Conservation (phyloP, 352 stramenopile species). For the Globisporangium nunn region DNA sequence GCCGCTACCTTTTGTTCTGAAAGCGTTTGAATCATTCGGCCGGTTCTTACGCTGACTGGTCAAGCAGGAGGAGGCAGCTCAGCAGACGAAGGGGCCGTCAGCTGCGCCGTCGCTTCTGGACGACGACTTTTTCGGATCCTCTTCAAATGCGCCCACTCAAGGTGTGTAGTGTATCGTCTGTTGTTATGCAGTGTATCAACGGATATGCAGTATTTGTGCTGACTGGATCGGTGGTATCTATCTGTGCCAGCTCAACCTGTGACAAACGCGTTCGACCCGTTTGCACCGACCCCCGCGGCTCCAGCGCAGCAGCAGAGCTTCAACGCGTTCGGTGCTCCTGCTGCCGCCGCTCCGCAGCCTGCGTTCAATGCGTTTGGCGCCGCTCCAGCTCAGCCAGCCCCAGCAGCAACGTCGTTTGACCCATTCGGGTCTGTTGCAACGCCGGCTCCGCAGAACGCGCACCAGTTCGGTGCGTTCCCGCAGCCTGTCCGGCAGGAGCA, state of each 20-base stretch:
- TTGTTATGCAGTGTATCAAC: background rate
- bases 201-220: constrained; percentile 3
- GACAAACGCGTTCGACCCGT: constrained; percentile 61
- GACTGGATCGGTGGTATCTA: background rate
- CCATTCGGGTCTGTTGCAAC: constrained; percentile 38
- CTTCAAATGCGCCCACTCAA: constrained; percentile 24
- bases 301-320: constrained; percentile 26
- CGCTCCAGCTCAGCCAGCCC: constrained; percentile 29
- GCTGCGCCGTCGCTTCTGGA: constrained; percentile 65
- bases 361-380: constrained; percentile 51
- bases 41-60: constrained; percentile 3
- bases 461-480: constrained; percentile 40
- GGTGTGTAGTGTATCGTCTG: constrained; percentile 9
- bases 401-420: constrained; percentile 43
- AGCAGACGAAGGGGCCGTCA: constrained; percentile 46
- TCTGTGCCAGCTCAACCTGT: constrained; percentile 14
- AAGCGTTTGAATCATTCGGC: background rate
- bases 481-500: constrained; percentile 33
- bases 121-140: constrained; percentile 62
- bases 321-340: constrained; percentile 30
- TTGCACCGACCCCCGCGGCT: constrained; percentile 30
- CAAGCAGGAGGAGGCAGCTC: constrained; percentile 24
- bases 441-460: constrained; percentile 16
- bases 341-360: constrained; percentile 23
- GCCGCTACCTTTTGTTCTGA: background rate